Conservation (phyloP, 225 moss, liverwort and hornwort genomes). For the Bryoerythrophyllum caledonicum region DNA sequence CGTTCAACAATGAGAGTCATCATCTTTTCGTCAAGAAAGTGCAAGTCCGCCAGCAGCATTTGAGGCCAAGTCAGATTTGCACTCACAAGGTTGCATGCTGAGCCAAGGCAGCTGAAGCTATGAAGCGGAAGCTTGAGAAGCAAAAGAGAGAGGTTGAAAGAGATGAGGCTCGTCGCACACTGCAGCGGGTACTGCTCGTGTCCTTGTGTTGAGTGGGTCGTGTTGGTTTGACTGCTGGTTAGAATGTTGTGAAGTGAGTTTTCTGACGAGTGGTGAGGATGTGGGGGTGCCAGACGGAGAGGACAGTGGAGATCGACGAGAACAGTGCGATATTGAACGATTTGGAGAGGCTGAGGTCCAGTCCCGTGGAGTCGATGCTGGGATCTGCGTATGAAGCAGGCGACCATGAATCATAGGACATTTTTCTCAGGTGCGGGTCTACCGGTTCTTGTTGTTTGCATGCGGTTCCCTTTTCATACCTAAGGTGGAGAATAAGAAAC, state of each 20-base stretch:
- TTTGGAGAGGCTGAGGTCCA: conserved; percentile 78
- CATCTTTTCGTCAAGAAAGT: conserved; percentile 9
- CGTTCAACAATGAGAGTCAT: no score
- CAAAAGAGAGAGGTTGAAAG: conserved; percentile 82
- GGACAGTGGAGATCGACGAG: conserved; percentile 92
- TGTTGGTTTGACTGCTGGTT: not conserved
- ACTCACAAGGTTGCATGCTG: conserved; percentile 66
- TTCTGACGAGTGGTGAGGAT: not conserved
- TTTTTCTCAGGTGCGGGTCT: no score
- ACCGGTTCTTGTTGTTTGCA: no score
- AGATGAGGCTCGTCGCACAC: conserved; percentile 80
- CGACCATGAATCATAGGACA: conserved; percentile 46
- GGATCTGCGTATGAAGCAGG: conserved; percentile 74
- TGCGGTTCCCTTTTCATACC: no score
- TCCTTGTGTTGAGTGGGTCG: not conserved
- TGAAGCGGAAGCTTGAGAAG: conserved; percentile 68
- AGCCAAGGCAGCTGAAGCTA: conserved; percentile 88
- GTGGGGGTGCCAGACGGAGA: conserved; percentile 74
- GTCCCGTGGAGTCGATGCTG: conserved; percentile 54
- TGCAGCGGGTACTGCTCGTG: conserved; percentile 60
- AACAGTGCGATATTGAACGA: conserved; percentile 84
- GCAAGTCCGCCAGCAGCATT: conserved; percentile 62
- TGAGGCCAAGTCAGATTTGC: conserved; percentile 21
- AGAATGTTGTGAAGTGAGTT: no score
- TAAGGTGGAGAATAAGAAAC: no score